A percentile compares a stretch with the other conserved stretches of the same genome.
phyloP scores from a whole-genome alignment of 2,329 filamentous ascomycete genomes.

The Sarocladium kiliense region DNA sequence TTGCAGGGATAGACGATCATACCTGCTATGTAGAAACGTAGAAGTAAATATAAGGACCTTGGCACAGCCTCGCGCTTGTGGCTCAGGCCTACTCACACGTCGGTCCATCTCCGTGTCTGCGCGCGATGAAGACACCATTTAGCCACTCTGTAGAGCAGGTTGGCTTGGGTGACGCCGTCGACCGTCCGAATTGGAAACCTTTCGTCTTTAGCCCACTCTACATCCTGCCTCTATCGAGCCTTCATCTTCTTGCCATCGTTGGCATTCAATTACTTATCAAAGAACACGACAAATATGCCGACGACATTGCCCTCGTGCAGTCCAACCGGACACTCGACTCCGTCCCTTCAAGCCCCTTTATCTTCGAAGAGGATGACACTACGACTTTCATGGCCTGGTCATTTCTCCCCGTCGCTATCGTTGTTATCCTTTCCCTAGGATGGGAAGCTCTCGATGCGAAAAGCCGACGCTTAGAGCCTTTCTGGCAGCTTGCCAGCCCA shows the following conservation, averaged over 20 bases:
- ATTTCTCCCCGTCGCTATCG: slow-evolving; percentile 3
- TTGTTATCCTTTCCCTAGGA: neutral
- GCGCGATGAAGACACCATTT: neutral
- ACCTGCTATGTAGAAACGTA: too few relatives aligned
- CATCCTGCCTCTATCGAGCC: neutral
- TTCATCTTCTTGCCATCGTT: slow-evolving; percentile 1
- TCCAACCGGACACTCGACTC: neutral
- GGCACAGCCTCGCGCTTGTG: too few relatives aligned
- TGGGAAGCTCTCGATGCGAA: slow-evolving; percentile 5
- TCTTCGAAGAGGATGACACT: slow-evolving; percentile 4
- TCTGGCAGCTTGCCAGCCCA: neutral
- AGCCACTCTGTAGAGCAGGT: neutral
- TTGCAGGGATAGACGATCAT: too few relatives aligned
- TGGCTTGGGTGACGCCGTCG: neutral
- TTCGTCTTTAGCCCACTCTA: slow-evolving; percentile 8
- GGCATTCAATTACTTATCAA: slow-evolving; percentile 7
- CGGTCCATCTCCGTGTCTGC: too few relatives aligned
- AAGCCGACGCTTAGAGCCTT: neutral
- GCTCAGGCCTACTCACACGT: too few relatives aligned
- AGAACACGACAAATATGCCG: neutral
- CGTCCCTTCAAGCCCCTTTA: neutral
- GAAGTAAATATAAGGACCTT: too few relatives aligned
- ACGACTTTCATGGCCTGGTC: neutral
- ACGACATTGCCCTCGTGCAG: neutral
- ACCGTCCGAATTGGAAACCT: slow-evolving; percentile 8